These are phyloP conservation scores for Ganoderma sp. DNA, from an alignment of 1,284 basidiomycete genomes.

Conservation along the genomic window DNA sequence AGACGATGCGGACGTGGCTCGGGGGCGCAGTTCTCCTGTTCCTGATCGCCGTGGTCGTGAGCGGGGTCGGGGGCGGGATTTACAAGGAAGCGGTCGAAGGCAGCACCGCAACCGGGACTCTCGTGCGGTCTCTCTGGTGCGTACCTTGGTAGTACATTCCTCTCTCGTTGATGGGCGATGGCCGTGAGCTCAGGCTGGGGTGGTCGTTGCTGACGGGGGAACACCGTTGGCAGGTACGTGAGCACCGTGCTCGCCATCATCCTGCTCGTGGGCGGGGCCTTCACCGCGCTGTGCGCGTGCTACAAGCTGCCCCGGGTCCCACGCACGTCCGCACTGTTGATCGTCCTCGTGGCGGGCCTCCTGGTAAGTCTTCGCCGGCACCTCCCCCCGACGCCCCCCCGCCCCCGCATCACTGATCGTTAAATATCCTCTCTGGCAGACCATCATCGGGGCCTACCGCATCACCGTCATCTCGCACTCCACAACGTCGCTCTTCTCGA, in stretches of 20 bases:
- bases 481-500: slow-evolving; percentile 20
- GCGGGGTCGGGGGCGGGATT: slow-evolving; percentile 38
- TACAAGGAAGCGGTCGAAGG: slow-evolving; percentile 31
- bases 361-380: slow-evolving; percentile 14
- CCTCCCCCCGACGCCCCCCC: too few relatives aligned
- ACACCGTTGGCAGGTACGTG: slow-evolving; percentile 22
- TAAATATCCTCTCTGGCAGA: neutral
- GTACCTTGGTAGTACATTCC: neutral
- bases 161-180: neutral
- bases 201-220: neutral
- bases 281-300: slow-evolving; percentile 11
- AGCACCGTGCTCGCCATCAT: slow-evolving; percentile 21
- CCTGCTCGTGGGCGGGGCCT: neutral
- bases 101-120: slow-evolving; percentile 26
- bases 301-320: slow-evolving; percentile 22
- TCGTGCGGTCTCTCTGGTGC: slow-evolving; percentile 35
- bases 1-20: slow-evolving; percentile 39
- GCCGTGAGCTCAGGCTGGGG: neutral
- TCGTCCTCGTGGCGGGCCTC: slow-evolving; percentile 16
- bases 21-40: slow-evolving; percentile 32
- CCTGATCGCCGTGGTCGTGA: slow-evolving; percentile 34
- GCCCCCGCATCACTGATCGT: neutral
- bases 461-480: slow-evolving; percentile 9
- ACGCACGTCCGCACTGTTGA: slow-evolving; percentile 4
- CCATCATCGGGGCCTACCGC: slow-evolving; percentile 12